Percentiles rank a stretch among this genome's conserved stretches.
Conservation (phyloP, 768 basidiomycete species). For the Agrocybe praecox region DNA sequence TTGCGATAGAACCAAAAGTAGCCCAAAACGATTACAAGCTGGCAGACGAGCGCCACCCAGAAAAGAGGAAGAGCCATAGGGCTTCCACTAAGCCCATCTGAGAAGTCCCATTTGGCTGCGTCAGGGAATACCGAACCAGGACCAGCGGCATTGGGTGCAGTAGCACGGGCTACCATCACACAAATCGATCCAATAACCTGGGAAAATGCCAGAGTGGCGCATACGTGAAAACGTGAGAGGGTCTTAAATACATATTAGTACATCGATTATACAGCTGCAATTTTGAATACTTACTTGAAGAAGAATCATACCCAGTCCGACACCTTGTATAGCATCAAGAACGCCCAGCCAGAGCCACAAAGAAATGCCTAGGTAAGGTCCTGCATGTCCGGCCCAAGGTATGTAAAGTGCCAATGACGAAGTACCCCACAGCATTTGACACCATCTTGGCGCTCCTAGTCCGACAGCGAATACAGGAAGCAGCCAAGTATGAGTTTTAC, state of each 20-base stretch:
- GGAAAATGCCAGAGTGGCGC: constrained; percentile 88
- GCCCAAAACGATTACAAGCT: constrained; percentile 83
- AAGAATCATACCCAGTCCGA: constrained; percentile 90
- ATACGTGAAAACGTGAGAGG: constrained; percentile 90
- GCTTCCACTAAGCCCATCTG: constrained; percentile 68
- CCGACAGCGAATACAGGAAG: constrained; percentile 95
- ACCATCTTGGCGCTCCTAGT: constrained; percentile 92
- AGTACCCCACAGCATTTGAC: constrained; percentile 97
- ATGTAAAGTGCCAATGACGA: constrained; percentile 92
- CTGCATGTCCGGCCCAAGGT: constrained; percentile 86
- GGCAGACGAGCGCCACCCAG: constrained; percentile 83
- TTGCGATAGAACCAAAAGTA: constrained; percentile 99
- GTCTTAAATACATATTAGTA: constrained; percentile 49
- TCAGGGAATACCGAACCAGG: constrained; percentile 92
- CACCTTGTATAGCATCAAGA: constrained; percentile 91
- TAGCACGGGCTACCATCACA: constrained; percentile 92
- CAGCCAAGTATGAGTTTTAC: constrained; percentile 95
- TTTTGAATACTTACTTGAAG: constrained; percentile 56
- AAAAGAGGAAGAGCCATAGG: constrained; percentile 87
- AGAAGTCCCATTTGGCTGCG: constrained; percentile 88
- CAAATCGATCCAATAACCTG: constrained; percentile 89
- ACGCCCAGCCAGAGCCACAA: constrained; percentile 97
- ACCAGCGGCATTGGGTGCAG: constrained; percentile 87
- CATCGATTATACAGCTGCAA: constrained; percentile 14
- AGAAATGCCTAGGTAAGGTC: constrained; percentile 88